Base-by-base conservation (phyloP, 179 eudicot genomes). In the Heliamphora pulchella region DNA sequence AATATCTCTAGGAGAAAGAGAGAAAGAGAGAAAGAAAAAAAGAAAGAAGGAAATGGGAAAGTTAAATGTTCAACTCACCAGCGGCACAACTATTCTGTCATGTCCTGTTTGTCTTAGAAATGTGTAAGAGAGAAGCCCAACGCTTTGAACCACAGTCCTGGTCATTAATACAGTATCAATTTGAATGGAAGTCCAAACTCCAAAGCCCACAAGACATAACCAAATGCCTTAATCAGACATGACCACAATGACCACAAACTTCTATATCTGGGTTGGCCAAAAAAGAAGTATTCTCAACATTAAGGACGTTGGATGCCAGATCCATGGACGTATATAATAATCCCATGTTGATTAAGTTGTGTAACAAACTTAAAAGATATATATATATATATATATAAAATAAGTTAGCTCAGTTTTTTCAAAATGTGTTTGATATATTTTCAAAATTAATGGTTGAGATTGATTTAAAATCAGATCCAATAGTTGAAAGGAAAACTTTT, bases 121-220 rank as follows among this genome's bases (percentile, higher is more conserved):
- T 15, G 84, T 70, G 66, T 81, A 81, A 31, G 80, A 81, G 44
- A 81, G 76, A 31, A 81, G 84, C 64, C 80, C 80, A 59, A 81
- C 41, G 65, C 84, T 81, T 58, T 71, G 84, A 47, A 22, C 50
- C 48, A 70, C 20, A 39, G 65, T 53, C 77, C 77, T 81, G 80
- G 41, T 53, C 47, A 81, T 58, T 18, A 46, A 48, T 44, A 71
- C 62, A 58, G 65, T 48, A 77, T 7, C 8, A 44, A 31, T 50
- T 15, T 46, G 18, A 79, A 15, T 72, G 5, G 47, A 72, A 72
- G 41, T 44, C 44, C 44, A 50, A 43, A 55, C 8, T 39, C 41
- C 55, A 22, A 54, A 55, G 48, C 41, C 63, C 57, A 74, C 63
- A 57, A 71, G 54, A 14, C n/a, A 59, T 43, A 59, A 75, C 41